Base-by-base conservation (phyloP, 2,329 filamentous ascomycete species). In the Thermomyces lanuginosus region DNA sequence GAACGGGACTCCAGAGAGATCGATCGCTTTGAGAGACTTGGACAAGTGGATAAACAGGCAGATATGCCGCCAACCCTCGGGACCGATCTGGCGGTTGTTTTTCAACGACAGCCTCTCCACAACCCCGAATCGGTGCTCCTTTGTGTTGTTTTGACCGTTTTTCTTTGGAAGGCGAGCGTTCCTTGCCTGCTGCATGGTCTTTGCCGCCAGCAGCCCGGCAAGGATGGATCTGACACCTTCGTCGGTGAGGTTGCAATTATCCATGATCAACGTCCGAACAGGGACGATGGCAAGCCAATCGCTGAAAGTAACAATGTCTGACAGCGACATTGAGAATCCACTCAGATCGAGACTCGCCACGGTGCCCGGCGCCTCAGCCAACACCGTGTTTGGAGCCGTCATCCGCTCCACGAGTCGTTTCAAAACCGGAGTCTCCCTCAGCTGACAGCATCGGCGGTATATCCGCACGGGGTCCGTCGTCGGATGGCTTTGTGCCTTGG, bases 271-370 rank as follows among this genome's bases (percentile, higher is more conserved):
- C 43, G 91, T 82, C 39, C 79, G 76, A 2, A 95, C 75, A 0
- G 89, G 86, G 0, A 95, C 86, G 5, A 98, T 73, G 4, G 89
- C 86, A 21, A 98, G 63, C 62, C 86, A 98, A 48, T 98, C 89
- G 26, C 84, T 81, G 2, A 98, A 63, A 0, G 89, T 93, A 26
- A 84, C 55, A 14, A 92, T 64, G 46, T 98, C 89, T 2, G 76
- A 68, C 23, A 91, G 55, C 32, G 86, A 77, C 55, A 98, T 66
- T 47, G 75, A 74, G 36, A 89, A 91, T 9, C 79, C 79, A 1
- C 76, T 83, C 12, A 95, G 62, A 46, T 95, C 80, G 6, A 98
- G 60, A 46, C 75, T 80, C 29, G 72, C 70, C 1, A 95, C 77
- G 8, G 81, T 66, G n/a, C 84, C 83, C 1, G 73, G 69, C 22